Conservation (phyloP, 805 yeast species). For the Barnettozyma sucrosica region DNA sequence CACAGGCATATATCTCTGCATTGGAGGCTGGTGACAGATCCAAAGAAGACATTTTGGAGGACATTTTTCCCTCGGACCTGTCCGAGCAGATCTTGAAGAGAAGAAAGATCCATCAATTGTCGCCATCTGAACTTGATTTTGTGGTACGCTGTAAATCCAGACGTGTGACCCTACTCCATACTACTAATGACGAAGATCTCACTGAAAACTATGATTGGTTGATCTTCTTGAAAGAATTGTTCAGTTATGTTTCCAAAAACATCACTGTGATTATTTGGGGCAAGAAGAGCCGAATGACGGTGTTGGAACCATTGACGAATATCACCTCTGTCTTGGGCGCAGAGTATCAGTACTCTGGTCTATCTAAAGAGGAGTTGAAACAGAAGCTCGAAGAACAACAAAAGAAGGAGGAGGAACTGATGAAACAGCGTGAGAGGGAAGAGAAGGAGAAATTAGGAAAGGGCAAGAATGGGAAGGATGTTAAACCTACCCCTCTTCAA, state of each 20-base stretch:
- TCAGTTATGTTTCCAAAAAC: slow-evolving; percentile 72
- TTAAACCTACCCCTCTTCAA: neutral
- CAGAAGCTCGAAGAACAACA: slow-evolving; percentile 14
- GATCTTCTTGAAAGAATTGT: slow-evolving; percentile 68
- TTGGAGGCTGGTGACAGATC: slow-evolving; percentile 57
- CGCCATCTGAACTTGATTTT: slow-evolving; percentile 79
- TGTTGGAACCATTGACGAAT: slow-evolving; percentile 12
- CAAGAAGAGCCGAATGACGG: slow-evolving; percentile 33
- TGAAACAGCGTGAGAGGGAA: slow-evolving; percentile 13
- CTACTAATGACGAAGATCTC: slow-evolving; percentile 44
- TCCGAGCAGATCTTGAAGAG: slow-evolving; percentile 36
- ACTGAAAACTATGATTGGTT: slow-evolving; percentile 82
- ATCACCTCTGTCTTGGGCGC: neutral
- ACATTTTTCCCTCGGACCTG: slow-evolving; percentile 65
- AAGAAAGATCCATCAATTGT: slow-evolving; percentile 33
- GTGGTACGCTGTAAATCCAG: slow-evolving; percentile 67
- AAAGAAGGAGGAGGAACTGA: slow-evolving; percentile 12
- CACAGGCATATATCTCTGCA: slow-evolving; percentile 92
- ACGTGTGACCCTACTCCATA: slow-evolving; percentile 50
- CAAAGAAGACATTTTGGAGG: slow-evolving; percentile 61
- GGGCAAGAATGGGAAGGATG: neutral
- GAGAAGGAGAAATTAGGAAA: slow-evolving; percentile 3
- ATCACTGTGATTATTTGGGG: slow-evolving; percentile 73
- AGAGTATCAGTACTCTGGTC: slow-evolving; percentile 5
- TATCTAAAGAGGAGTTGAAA: slow-evolving; percentile 22